Base-by-base conservation (phyloP, 768 basidiomycete genomes). In the Lentinula boryana region DNA sequence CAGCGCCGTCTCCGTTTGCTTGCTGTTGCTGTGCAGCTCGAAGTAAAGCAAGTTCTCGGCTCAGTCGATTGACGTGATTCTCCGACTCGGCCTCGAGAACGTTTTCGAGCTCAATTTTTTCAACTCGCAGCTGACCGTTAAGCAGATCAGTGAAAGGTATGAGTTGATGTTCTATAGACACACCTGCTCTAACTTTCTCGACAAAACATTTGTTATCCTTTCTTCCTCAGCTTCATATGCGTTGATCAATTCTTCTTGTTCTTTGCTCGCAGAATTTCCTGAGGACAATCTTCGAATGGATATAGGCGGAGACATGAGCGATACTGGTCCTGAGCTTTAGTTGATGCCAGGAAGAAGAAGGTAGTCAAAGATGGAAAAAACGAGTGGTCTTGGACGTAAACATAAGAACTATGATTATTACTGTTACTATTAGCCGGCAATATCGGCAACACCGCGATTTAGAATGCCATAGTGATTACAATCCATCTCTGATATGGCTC, bases 141-240 rank as follows among this genome's bases (percentile, higher is more conserved):
- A 43, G 13, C 38, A 54, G 10, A 15, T 40, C 36, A 48, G 18
- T 2, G 32, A 0, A 32, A 21, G 21, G n/a, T 23, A 9, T 56
- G 6, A 31, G 10, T 43, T 27, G 5, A 18, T 5, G 10, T 33
- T 46, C 18, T 5, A 32, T 12, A 36, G 36, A 70, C 78, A 57
- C 61, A 89, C 92, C 86, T 89, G 82, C 74, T 93, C 90, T 56
- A 94, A 78, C 70, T 93, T 94, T 65, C 91, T 79, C 31, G 88
- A 92, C 58, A 94, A 75, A 6, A 89, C 78, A 62, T 92, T 93
- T 64, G 91, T 88, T 58, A 94, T 92, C 49, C 91, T 84, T 70
- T 94, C 92, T 73, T 94, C 91, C 72, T 94, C 91, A 10, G 91
- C 92, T 67, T 93, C 91, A 70, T 92, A 93, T 21, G 88, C 88